A percentile compares a stretch with the other conserved stretches of the same genome.
phyloP scores from a whole-genome alignment of 306 rosid species.

The Elaeagnus macrophylla region DNA sequence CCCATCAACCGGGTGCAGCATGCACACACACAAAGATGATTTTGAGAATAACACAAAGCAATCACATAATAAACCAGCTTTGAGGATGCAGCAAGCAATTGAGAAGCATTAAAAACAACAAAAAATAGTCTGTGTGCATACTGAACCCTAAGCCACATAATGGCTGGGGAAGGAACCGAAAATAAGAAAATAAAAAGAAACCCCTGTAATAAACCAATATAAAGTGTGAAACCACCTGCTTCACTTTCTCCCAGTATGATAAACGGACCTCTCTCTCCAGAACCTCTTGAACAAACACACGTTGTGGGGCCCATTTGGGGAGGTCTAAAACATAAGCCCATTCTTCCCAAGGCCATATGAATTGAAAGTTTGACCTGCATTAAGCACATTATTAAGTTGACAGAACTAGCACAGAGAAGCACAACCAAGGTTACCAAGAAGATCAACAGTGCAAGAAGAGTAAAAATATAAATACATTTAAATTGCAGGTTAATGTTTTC shows the following conservation, averaged over 20 bases:
- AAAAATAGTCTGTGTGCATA: no score
- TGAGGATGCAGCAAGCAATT: no score
- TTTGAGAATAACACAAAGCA: no score
- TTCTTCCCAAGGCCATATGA: conserved; percentile 99
- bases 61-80: no score
- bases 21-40: no score
- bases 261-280: conserved; percentile 96
- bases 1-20: no score
- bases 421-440: not conserved
- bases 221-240: conserved; percentile 60
- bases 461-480: no score
- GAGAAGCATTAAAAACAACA: no score
- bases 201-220: not conserved
- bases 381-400: conserved; percentile 13
- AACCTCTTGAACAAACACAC: conserved; percentile 96
- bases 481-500: no score
- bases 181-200: not conserved
- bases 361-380: conserved; percentile 91
- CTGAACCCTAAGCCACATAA: not conserved
- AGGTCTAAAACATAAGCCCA: conserved; percentile 91
- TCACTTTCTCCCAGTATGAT: conserved; percentile 97
- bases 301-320: conserved; percentile 98
- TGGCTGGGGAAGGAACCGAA: conserved; percentile 5
- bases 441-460: not conserved
- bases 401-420: not conserved